Percentiles rank a stretch among this genome's conserved stretches.
Evolutionary conservation across 176 grass and related monocot genomes (phyloP).

Genomic region (Metroxylon sagu): DNA sequence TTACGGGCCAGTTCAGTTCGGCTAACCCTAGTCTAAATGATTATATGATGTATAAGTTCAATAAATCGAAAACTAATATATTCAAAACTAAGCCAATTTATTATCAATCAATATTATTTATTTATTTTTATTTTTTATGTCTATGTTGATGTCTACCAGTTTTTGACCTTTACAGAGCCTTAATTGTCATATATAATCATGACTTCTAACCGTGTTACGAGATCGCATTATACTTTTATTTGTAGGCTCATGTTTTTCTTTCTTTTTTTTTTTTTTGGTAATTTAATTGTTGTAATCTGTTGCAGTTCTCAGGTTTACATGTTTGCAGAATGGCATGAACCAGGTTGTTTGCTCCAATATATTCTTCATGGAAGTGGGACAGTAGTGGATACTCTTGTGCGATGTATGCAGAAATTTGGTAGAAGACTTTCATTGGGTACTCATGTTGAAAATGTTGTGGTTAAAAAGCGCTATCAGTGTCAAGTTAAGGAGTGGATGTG

Average conservation of each 20-base stretch:
- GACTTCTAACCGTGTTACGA: no score
- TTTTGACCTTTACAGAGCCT: no score
- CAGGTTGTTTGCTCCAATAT: slow-evolving; percentile 82
- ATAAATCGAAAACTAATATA: no score
- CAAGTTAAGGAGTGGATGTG: slow-evolving; percentile 67
- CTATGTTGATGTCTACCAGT: no score
- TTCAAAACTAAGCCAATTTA: no score
- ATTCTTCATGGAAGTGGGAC: slow-evolving; percentile 68
- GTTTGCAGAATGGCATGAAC: slow-evolving; percentile 99
- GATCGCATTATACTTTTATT: background rate
- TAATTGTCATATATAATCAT: no score
- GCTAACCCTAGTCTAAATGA: no score
- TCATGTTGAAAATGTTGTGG: slow-evolving; percentile 71
- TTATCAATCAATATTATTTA: no score
- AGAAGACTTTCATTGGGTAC: slow-evolving; percentile 66
- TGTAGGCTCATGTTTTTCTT: slow-evolving; percentile 1
- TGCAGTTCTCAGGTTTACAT: slow-evolving; percentile 70
- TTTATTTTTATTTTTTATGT: no score
- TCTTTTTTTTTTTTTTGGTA: no score
- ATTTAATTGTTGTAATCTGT: slow-evolving; percentile 17
- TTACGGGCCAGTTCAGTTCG: no score
- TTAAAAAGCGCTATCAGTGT: slow-evolving; percentile 82
- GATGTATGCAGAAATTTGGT: slow-evolving; percentile 63
- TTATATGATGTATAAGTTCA: no score
- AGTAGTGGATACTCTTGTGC: slow-evolving; percentile 73